phyloP scores from a whole-genome alignment of 495 filamentous ascomycete species.

The Trichocladium antarcticum region DNA sequence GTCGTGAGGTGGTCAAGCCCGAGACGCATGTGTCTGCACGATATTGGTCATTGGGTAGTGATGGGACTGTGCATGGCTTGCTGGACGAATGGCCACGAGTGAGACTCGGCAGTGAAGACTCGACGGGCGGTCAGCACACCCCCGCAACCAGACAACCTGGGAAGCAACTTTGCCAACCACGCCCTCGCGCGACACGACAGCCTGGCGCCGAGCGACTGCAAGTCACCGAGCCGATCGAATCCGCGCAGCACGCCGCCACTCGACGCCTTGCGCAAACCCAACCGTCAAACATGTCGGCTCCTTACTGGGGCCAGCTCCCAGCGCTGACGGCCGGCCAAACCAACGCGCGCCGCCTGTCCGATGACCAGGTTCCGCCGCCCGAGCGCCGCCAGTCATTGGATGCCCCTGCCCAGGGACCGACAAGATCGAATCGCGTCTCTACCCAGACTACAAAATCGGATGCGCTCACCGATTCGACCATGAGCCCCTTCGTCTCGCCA shows the following conservation, averaged over 20 bases:
- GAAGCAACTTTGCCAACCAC: background rate
- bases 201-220: constrained; percentile 1
- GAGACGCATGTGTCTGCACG: constrained; percentile 37
- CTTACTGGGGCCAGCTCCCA: constrained; percentile 36
- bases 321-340: constrained; percentile 27
- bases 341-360: constrained; percentile 34
- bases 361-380: constrained; percentile 25
- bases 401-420: constrained; percentile 21
- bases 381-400: constrained; percentile 37
- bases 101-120: background rate
- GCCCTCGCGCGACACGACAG: background rate
- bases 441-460: constrained; percentile 37
- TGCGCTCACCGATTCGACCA: constrained; percentile 39
- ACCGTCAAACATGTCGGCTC: constrained; percentile 30
- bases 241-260: background rate
- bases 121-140: constrained; percentile 2
- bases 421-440: constrained; percentile 32
- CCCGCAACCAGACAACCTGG: background rate
- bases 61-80: constrained; percentile 27
- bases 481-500: constrained; percentile 42
- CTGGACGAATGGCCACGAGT: constrained; percentile 10
- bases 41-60: constrained; percentile 30
- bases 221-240: background rate
- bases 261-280: constrained; percentile 14
- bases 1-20: constrained; percentile 14